Evolutionary conservation across 768 basidiomycete genomes (phyloP).

Genomic region (Leccinum imitatum): DNA sequence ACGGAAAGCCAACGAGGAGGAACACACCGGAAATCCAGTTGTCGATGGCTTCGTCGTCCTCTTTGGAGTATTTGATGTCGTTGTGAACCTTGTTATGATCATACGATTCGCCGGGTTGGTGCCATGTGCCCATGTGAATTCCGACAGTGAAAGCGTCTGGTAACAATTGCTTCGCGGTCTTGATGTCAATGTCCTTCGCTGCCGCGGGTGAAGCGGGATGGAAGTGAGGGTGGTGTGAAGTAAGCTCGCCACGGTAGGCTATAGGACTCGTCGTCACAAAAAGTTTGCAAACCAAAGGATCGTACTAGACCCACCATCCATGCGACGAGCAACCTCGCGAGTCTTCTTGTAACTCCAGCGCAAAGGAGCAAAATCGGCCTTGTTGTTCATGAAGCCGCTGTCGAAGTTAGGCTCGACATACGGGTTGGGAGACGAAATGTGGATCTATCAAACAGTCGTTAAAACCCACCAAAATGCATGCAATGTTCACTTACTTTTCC

Average conservation of each 20-base stretch:
- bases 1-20: neutral
- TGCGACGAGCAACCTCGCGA: conserved; percentile 66
- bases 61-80: conserved; percentile 62
- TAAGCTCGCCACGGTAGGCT: conserved; percentile 73
- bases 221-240: conserved; percentile 74
- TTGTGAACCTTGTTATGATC: conserved; percentile 58
- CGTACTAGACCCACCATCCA: conserved; percentile 50
- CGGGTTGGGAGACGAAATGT: conserved; percentile 58
- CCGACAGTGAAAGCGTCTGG: conserved; percentile 65
- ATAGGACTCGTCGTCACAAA: conserved; percentile 1
- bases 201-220: conserved; percentile 66
- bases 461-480: neutral
- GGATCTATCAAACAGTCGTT: conserved; percentile 44
- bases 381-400: conserved; percentile 78
- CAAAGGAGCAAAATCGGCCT: conserved; percentile 73
- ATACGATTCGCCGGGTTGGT: conserved; percentile 53
- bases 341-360: conserved; percentile 80
- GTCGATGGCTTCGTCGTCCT: conserved; percentile 72
- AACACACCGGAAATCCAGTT: conserved; percentile 53
- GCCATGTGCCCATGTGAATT: conserved; percentile 73
- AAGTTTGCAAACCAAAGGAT: neutral
- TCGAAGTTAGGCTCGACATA: conserved; percentile 66
- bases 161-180: conserved; percentile 60
- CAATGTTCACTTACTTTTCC: conserved; percentile 47
- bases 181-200: conserved; percentile 60